phyloP scores from a whole-genome alignment of 768 basidiomycete genomes.

The Auricularia cornea region DNA sequence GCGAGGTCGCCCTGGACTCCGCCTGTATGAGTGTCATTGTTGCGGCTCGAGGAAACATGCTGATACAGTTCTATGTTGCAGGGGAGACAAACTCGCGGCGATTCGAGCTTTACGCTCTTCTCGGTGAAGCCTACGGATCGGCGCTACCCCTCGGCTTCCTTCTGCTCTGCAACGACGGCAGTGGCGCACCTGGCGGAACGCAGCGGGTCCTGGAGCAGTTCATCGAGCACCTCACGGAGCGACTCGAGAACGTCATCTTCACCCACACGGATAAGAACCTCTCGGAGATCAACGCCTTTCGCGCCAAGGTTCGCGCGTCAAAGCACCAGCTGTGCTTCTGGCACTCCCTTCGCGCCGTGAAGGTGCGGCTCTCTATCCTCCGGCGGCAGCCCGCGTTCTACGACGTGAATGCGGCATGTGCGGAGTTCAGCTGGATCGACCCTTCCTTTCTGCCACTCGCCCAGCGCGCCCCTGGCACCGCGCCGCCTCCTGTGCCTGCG shows the following conservation, averaged over 20 bases:
- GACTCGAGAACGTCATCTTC: conserved; percentile 17
- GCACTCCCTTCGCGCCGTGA: conserved; percentile 26
- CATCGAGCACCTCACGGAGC: conserved; percentile 15
- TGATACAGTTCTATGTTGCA: conserved; percentile 4
- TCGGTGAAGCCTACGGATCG: conserved; percentile 26
- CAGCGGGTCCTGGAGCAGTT: conserved; percentile 19
- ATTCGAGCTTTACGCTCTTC: conserved; percentile 25
- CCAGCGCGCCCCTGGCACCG: background rate
- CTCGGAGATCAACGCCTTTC: conserved; percentile 27
- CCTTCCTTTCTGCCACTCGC: conserved; percentile 16
- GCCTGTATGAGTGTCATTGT: conserved; percentile 16
- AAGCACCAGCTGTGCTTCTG: conserved; percentile 35
- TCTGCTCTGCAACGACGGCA: conserved; percentile 13
- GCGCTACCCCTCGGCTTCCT: conserved; percentile 27
- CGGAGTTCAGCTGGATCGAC: conserved; percentile 23
- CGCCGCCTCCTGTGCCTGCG: background rate
- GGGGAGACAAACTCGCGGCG: conserved; percentile 26
- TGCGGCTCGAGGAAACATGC: background rate
- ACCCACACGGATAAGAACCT: conserved; percentile 28
- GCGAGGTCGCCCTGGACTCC: conserved; percentile 24
- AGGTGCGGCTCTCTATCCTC: conserved; percentile 21
- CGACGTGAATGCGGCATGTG: conserved; percentile 15
- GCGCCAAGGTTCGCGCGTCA: conserved; percentile 17
- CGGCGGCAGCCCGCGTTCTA: conserved; percentile 20
- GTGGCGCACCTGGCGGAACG: conserved; percentile 16